A percentile compares a stretch with the other conserved stretches of the same genome.
phyloP scores from a whole-genome alignment of 306 rosid genomes.

The Citrullus mucosospermus region DNA sequence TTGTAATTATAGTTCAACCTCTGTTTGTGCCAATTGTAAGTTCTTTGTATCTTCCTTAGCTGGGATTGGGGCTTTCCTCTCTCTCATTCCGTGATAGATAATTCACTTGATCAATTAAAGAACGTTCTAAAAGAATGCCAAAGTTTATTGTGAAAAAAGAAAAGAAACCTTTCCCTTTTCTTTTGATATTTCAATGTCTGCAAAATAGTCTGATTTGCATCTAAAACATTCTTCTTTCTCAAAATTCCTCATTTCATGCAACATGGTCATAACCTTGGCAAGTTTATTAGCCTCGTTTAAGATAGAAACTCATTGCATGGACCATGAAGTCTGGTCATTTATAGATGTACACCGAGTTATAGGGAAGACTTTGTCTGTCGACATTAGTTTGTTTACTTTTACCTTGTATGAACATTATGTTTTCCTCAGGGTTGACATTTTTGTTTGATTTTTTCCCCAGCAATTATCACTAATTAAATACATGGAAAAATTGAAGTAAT shows the following conservation, averaged over 20 bases:
- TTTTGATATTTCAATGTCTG: neutral
- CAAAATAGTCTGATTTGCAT: neutral
- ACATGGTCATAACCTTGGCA: neutral
- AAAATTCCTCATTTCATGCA: neutral
- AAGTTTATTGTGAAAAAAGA: neutral
- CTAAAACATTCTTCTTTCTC: neutral
- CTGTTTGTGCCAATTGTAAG: neutral
- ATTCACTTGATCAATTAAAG: neutral
- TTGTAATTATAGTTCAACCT: neutral
- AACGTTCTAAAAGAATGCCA: neutral
- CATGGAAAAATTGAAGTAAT: slow-evolving; percentile 4
- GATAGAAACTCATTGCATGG: neutral
- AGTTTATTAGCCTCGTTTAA: neutral
- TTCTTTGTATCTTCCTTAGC: neutral
- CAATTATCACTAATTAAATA: neutral
- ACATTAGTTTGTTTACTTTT: neutral
- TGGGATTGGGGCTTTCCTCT: neutral
- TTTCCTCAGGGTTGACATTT: neutral
- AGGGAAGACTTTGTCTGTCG: neutral
- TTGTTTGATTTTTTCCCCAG: slow-evolving; percentile 1
- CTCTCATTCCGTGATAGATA: neutral
- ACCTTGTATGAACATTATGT: neutral
- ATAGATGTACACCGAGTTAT: neutral
- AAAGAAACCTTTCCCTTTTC: neutral
- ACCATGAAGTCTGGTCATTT: neutral